phyloP scores from a whole-genome alignment of 2,329 filamentous ascomycete species.

The Parastagonospora avenae region DNA sequence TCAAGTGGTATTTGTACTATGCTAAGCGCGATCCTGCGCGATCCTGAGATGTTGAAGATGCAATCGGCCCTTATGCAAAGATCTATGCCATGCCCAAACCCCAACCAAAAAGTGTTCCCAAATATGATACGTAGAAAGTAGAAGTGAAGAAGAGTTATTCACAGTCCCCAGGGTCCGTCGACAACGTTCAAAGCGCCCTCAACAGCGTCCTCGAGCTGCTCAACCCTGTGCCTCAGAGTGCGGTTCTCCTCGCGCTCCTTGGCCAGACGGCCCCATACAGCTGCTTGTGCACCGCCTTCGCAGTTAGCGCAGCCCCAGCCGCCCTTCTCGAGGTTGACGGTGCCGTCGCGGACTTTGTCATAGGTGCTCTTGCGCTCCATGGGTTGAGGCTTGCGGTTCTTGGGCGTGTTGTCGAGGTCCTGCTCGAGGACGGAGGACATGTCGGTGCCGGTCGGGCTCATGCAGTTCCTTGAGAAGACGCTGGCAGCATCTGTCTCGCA shows the following conservation, averaged over 20 bases:
- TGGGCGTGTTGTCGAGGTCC: constrained; percentile 36
- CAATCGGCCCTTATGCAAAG: neutral
- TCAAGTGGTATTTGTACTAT: neutral
- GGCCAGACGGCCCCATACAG: constrained; percentile 59
- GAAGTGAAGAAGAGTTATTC: constrained; percentile 3
- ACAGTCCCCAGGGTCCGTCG: constrained; percentile 37
- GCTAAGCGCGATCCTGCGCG: neutral
- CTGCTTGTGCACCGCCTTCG: constrained; percentile 44
- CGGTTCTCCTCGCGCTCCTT: constrained; percentile 62
- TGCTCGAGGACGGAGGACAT: constrained; percentile 42
- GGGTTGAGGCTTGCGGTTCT: constrained; percentile 38
- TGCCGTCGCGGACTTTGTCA: constrained; percentile 52
- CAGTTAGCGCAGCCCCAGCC: constrained; percentile 43
- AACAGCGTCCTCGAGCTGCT: constrained; percentile 59
- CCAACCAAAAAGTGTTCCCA: neutral
- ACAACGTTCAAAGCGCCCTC: constrained; percentile 63
- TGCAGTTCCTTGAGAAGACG: constrained; percentile 47
- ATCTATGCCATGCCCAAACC: neutral
- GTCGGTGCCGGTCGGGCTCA: constrained; percentile 43
- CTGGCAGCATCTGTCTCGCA: constrained; percentile 56
- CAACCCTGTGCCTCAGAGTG: constrained; percentile 57
- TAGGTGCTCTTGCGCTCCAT: constrained; percentile 34
- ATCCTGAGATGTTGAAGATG: neutral
- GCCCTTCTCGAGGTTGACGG: constrained; percentile 28
- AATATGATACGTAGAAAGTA: neutral